Conservation (phyloP, 1,284 basidiomycete species). For the Coriolopsis trogii region DNA sequence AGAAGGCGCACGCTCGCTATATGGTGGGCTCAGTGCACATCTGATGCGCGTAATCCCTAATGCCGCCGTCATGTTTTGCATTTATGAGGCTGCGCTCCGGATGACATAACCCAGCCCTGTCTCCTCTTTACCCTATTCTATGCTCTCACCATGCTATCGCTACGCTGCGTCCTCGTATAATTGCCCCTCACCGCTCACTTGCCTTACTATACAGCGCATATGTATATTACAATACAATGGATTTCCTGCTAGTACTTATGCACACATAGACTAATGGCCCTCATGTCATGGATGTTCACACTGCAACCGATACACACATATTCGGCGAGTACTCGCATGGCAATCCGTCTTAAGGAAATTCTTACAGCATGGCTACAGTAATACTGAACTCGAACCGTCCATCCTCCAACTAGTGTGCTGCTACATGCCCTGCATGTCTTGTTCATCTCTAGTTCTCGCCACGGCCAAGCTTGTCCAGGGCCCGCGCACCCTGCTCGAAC, state of each 20-base stretch:
- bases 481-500: constrained; percentile 84
- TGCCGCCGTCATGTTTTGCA: constrained; percentile 94
- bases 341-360: constrained; percentile 6
- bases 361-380: constrained; percentile 18
- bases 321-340: too few species aligned
- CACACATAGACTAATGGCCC: constrained; percentile 15
- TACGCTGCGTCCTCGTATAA: constrained; percentile 18
- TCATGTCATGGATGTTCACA: too few species aligned
- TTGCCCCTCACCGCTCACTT: constrained; percentile 18
- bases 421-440: constrained; percentile 14
- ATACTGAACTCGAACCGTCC: constrained; percentile 15
- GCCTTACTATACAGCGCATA: constrained; percentile 12
- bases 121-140: background rate
- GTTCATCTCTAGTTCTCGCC: constrained; percentile 51
- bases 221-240: constrained; percentile 18
- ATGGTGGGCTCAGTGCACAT: constrained; percentile 94
- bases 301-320: too few species aligned
- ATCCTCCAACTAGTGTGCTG: background rate
- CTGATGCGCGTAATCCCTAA: constrained; percentile 97
- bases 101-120: constrained; percentile 40
- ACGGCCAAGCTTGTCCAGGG: constrained; percentile 84
- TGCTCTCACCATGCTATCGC: constrained; percentile 18
- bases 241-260: constrained; percentile 12
- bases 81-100: constrained; percentile 77
- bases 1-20: constrained; percentile 86